Conservation (phyloP, 2,329 filamentous ascomycete genomes). For the Paramyrothecium roridum region DNA sequence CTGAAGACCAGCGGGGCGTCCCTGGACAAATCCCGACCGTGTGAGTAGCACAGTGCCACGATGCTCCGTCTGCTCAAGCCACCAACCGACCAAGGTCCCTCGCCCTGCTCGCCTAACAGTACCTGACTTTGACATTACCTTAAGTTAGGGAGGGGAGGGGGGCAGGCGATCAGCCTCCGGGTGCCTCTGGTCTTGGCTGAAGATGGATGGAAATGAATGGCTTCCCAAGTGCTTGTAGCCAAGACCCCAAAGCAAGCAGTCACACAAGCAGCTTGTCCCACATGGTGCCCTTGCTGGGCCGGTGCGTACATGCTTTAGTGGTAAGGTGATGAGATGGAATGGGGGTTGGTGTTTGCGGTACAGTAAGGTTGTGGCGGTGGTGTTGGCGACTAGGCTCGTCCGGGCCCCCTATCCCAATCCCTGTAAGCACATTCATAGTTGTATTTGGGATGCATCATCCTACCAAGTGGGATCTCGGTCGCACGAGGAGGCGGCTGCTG, state of each 20-base stretch:
- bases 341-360: too few relatives aligned
- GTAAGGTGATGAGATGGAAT: too few relatives aligned
- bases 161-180: too few relatives aligned
- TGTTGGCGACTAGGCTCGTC: neutral
- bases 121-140: too few relatives aligned
- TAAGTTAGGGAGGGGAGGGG: too few relatives aligned
- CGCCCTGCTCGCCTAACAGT: too few relatives aligned
- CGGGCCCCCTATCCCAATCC: neutral
- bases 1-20: neutral
- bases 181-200: too few relatives aligned
- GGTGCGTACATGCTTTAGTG: too few relatives aligned
- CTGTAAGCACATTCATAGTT: neutral
- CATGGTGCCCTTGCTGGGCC: neutral
- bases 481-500: neutral
- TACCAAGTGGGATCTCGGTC: neutral
- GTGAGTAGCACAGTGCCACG: neutral
- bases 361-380: neutral
- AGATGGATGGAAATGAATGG: too few relatives aligned
- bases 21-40: neutral
- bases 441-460: neutral
- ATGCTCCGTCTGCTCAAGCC: neutral
- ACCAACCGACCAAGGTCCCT: too few relatives aligned
- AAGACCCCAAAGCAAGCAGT: neutral
- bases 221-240: neutral
- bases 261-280: neutral